A percentile compares a stretch with the other conserved stretches of the same genome.
phyloP scores from a whole-genome alignment of 805 yeast species.

The Hanseniaspora opuntiae region DNA sequence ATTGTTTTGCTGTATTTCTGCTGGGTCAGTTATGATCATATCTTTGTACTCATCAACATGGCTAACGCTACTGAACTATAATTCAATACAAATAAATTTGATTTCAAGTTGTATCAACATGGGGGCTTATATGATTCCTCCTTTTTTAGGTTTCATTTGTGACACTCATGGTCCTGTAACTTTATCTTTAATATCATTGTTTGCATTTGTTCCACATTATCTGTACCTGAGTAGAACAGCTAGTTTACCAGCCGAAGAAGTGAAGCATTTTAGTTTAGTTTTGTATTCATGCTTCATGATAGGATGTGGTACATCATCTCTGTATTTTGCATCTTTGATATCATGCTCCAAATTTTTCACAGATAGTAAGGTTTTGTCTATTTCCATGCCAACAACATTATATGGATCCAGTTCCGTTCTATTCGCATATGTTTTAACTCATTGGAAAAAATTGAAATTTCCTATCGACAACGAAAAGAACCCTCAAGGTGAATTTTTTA shows the following conservation, averaged over 20 bases:
- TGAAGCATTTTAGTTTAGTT: slow-evolving; percentile 26
- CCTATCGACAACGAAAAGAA: too few species aligned
- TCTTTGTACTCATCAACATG: slow-evolving; percentile 67
- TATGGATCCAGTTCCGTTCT: slow-evolving; percentile 67
- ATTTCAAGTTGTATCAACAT: slow-evolving; percentile 61
- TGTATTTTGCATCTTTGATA: slow-evolving; percentile 55
- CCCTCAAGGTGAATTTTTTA: slow-evolving; percentile 21
- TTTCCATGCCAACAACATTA: slow-evolving; percentile 76
- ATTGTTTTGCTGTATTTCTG: slow-evolving; percentile 50
- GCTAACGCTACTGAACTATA: slow-evolving; percentile 41
- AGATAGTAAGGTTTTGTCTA: slow-evolving; percentile 59
- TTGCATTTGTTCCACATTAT: slow-evolving; percentile 60
- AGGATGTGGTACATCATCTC: slow-evolving; percentile 60
- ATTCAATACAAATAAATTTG: slow-evolving; percentile 55
- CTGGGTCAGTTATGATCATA: slow-evolving; percentile 73
- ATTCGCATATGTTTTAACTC: slow-evolving; percentile 51
- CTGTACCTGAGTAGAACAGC: slow-evolving; percentile 27
- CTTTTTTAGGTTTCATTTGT: slow-evolving; percentile 66
- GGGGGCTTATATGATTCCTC: slow-evolving; percentile 77
- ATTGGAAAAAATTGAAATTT: slow-evolving; percentile 14
- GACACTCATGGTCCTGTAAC: slow-evolving; percentile 77
- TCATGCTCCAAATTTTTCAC: slow-evolving; percentile 85
- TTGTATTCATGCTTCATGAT: slow-evolving; percentile 42
- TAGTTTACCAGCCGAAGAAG: slow-evolving; percentile 25
- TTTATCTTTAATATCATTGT: slow-evolving; percentile 46